Conservation (phyloP, 208 protist genomes). For the Acanthamoeba healyi region DNA sequence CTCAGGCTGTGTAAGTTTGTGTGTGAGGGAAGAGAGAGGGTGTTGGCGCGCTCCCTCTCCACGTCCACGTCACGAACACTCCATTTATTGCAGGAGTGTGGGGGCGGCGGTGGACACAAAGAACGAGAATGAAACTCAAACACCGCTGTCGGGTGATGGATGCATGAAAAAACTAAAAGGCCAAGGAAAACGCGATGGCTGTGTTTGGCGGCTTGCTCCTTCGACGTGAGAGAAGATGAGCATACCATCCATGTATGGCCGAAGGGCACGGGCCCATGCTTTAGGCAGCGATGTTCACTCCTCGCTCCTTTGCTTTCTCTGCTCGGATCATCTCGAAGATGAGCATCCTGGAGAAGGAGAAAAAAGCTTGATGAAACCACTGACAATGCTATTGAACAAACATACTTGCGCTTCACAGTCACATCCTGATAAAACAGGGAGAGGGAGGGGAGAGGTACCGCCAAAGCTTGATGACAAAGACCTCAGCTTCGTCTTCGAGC, state of each 20-base stretch:
- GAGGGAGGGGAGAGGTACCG: background rate
- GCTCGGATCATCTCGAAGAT: constrained; percentile 70
- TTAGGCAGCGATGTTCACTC: background rate
- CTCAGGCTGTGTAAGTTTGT: background rate
- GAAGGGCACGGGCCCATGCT: too few species aligned
- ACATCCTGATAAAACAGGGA: constrained; percentile 22
- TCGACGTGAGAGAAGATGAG: background rate
- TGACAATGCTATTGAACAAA: too few species aligned
- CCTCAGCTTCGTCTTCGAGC: constrained; percentile 85
- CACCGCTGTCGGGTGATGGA: too few species aligned
- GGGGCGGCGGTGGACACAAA: too few species aligned
- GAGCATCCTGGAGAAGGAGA: constrained; percentile 30
- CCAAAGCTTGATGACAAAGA: constrained; percentile 85
- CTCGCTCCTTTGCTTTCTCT: constrained; percentile 58
- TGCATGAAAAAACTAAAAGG: too few species aligned
- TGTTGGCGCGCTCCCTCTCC: too few species aligned
- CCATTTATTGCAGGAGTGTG: too few species aligned
- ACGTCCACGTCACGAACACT: too few species aligned
- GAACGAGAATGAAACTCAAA: too few species aligned
- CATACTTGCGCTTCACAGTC: too few species aligned
- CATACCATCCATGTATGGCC: constrained; percentile 8
- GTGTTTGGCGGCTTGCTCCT: background rate
- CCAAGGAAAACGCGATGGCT: background rate
- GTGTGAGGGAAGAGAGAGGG: background rate
- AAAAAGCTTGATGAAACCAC: background rate